Percentiles rank a stretch among this genome's conserved stretches.
Evolutionary conservation across 164 flowering plant genomes (phyloP).

Genomic region (Stephania japonica): DNA sequence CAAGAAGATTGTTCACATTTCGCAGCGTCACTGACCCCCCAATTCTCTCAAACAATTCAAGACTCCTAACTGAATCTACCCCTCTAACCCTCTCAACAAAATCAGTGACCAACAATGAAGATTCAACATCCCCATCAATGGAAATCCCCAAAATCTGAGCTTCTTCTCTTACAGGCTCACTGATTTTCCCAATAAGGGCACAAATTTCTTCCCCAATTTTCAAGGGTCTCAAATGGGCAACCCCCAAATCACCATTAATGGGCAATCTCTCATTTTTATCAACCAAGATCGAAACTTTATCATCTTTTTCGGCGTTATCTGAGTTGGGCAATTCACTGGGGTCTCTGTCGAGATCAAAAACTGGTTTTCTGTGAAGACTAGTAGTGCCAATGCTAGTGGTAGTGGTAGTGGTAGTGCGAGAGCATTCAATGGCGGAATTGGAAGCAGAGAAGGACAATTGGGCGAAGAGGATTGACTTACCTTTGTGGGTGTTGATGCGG

Average conservation of each 20-base stretch:
- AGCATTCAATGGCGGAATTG: constrained; percentile 1
- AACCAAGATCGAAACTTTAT: not conserved
- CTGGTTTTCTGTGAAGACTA: constrained; percentile 3
- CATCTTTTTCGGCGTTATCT: constrained; percentile 1
- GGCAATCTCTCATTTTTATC: constrained; percentile 9
- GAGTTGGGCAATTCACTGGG: constrained; percentile 6
- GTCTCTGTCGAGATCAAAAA: not conserved
- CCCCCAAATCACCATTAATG: not conserved
- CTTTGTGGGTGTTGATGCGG: constrained; percentile 8
- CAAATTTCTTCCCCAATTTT: not conserved
- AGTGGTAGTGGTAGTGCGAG: not conserved
- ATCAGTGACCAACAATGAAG: constrained; percentile 11
- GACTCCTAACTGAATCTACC: constrained; percentile 14
- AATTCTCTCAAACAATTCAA: constrained; percentile 17
- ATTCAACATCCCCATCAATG: constrained; percentile 3
- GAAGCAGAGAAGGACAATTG: constrained; percentile 9
- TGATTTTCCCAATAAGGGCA: not conserved
- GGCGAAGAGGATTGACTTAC: constrained; percentile 16
- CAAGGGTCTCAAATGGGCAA: not conserved
- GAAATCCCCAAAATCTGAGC: constrained; percentile 6
- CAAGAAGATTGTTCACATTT: constrained; percentile 41
- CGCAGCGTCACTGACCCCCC: constrained; percentile 17
- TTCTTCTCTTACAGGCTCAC: constrained; percentile 11
- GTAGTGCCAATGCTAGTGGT: constrained; percentile 1
- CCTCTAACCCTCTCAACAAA: constrained; percentile 22